phyloP scores from a whole-genome alignment of 345 rosid genomes.

The Hirschfeldia incana region DNA sequence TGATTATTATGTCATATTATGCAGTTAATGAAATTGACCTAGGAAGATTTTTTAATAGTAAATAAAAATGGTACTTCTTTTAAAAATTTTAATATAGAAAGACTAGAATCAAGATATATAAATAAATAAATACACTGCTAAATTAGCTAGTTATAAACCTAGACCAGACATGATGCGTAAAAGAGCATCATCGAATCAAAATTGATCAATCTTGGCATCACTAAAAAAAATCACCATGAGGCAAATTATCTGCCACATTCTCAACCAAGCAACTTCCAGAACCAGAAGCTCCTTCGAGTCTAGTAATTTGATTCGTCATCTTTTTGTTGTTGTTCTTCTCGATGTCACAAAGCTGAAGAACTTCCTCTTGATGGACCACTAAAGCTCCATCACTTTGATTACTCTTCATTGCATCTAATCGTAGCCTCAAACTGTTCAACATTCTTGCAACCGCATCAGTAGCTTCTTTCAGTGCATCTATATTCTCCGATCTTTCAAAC shows the following conservation, averaged over 20 bases:
- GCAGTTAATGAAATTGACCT: too few species aligned
- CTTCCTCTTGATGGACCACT: neutral
- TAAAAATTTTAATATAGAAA: too few species aligned
- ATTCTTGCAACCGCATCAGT: neutral
- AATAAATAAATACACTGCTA: too few species aligned
- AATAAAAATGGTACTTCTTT: too few species aligned
- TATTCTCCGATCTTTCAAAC: neutral
- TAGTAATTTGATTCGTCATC: neutral
- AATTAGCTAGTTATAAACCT: neutral
- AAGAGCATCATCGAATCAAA: neutral
- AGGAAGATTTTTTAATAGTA: too few species aligned
- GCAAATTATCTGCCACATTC: neutral
- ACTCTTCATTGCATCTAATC: conserved; percentile 4
- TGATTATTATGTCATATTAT: too few species aligned
- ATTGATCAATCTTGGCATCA: neutral
- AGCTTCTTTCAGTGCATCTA: conserved; percentile 9
- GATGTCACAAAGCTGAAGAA: neutral
- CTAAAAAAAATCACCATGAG: neutral
- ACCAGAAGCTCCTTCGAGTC: neutral
- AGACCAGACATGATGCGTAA: neutral
- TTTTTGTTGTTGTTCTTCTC: neutral
- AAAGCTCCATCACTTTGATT: neutral
- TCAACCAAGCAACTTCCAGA: neutral
- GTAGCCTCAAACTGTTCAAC: conserved; percentile 13
- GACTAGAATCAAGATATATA: too few species aligned